Conservation (phyloP, 1,139 yeast genomes). For the Geotrichum bryndzae region DNA sequence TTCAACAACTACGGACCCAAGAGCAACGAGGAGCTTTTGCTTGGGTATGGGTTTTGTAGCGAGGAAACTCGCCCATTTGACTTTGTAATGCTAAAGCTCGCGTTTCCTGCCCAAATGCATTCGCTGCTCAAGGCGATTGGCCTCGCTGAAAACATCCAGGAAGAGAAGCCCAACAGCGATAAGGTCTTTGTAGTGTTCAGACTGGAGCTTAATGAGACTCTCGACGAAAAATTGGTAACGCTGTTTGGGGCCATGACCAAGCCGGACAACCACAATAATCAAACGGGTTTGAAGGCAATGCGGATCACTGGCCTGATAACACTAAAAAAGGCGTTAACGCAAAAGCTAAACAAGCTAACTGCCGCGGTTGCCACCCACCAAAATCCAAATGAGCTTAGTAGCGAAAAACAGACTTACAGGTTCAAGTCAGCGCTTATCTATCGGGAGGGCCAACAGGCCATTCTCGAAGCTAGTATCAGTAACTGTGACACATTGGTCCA, state of each 20-base stretch:
- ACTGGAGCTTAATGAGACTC: background rate
- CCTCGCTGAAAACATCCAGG: background rate
- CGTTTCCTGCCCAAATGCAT: conserved; percentile 5
- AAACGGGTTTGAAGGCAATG: conserved; percentile 1
- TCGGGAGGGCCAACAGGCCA: conserved; percentile 4
- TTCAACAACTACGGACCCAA: conserved; percentile 83
- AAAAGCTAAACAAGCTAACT: conserved; percentile 3
- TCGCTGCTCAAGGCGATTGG: background rate
- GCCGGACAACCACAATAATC: background rate
- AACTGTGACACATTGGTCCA: background rate
- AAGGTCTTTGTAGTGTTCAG: conserved; percentile 1
- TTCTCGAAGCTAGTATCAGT: background rate
- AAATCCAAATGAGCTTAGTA: background rate
- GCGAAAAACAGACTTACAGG: background rate
- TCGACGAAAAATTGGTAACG: conserved; percentile 5
- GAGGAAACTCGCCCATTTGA: conserved; percentile 54
- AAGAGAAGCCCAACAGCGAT: background rate
- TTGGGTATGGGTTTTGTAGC: conserved; percentile 58
- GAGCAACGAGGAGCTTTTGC: conserved; percentile 66
- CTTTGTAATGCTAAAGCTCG: conserved; percentile 47
- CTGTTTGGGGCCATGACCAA: conserved; percentile 5
- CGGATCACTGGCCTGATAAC: conserved; percentile 1
- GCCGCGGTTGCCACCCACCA: background rate
- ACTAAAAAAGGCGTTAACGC: conserved; percentile 3
- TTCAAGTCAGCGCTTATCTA: background rate